Evolutionary conservation across 352 stramenopile genomes (phyloP).

Genomic region (Aphanomyces astaci): DNA sequence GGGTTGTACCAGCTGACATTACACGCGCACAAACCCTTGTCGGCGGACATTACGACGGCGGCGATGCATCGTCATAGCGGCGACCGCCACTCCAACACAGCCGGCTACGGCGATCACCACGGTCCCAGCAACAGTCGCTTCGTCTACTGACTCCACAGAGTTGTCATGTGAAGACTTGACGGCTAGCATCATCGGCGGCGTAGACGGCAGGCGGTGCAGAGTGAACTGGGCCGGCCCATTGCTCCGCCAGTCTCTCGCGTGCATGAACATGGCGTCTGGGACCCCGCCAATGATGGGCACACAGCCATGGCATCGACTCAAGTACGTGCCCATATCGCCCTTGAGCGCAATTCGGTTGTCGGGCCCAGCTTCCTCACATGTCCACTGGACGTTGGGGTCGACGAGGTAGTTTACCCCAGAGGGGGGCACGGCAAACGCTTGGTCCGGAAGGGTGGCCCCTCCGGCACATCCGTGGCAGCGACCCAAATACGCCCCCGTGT

Average conservation of each 20-base stretch:
- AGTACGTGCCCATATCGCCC: not conserved
- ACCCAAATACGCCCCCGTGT: not conserved
- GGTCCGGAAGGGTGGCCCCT: not conserved
- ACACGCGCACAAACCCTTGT: too few species aligned
- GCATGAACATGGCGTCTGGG: not conserved
- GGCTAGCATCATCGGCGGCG: too few species aligned
- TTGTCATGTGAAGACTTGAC: too few species aligned
- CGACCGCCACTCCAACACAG: too few species aligned
- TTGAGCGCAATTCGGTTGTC: not conserved
- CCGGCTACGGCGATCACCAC: too few species aligned
- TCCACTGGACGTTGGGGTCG: not conserved
- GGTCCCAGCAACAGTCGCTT: too few species aligned
- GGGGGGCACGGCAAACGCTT: not conserved
- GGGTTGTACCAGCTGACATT: too few species aligned
- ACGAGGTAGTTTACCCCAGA: not conserved
- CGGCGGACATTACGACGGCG: too few species aligned
- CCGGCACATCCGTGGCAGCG: not conserved
- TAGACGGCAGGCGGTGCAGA: too few species aligned
- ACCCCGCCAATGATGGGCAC: not conserved
- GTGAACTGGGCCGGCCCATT: not conserved
- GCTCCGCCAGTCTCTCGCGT: not conserved
- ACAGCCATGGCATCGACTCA: not conserved
- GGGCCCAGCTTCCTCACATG: not conserved
- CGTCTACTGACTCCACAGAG: too few species aligned
- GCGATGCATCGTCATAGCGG: too few species aligned